Evolutionary conservation across 345 rosid species (phyloP), one percentile per base, ranked within the genome.

Genomic region (Salix dunnii): DNA sequence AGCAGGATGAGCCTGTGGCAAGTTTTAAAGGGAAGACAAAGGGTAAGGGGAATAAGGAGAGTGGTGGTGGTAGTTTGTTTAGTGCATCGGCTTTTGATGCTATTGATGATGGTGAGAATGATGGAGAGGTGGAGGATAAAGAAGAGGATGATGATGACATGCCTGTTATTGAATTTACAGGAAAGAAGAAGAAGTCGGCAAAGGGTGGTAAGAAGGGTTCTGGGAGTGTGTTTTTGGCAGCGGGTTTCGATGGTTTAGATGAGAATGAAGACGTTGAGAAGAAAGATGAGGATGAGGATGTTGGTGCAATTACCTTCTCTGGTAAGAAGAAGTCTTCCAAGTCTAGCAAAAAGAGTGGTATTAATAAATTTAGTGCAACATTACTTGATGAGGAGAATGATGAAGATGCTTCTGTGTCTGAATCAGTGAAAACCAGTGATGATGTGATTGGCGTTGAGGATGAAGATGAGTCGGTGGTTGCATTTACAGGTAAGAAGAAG

Each of bases 311-410:
- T 48, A 75, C 90, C 46, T 88, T 92, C 80, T 76, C 88, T 6
- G 96, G 92, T 63, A 94, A 90, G 86, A 92, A 94, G 86, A 94
- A 90, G 79, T 88, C 94, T 21, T 89, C 92, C 20, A 94, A 89
- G 71, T 82, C 93, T 30, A 81, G 87, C 7, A 91, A 90, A 86
- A 92, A 85, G 85, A 81, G 83, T 73, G 82, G 68, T 61, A 16
- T 0, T 46, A 84, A 72, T 84, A 81, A 82, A n/a, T 87, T 89
- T 84, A 79, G 84, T 72, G 86, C 90, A 36, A 86, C 85, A 73
- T 81, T 91, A 49, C 84, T 86, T 63, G 91, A 87, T 76, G 96
- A 86, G 33, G 90, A 80, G 36, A 82, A 85, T 58, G 89, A 82
- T 71, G 82, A 76, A 12, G 88, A 83, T 7, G 82, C 75, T 72